Percentiles rank a stretch among this genome's conserved stretches.
Evolutionary conservation across 345 rosid genomes (phyloP).

Genomic region (Jatropha curcas): DNA sequence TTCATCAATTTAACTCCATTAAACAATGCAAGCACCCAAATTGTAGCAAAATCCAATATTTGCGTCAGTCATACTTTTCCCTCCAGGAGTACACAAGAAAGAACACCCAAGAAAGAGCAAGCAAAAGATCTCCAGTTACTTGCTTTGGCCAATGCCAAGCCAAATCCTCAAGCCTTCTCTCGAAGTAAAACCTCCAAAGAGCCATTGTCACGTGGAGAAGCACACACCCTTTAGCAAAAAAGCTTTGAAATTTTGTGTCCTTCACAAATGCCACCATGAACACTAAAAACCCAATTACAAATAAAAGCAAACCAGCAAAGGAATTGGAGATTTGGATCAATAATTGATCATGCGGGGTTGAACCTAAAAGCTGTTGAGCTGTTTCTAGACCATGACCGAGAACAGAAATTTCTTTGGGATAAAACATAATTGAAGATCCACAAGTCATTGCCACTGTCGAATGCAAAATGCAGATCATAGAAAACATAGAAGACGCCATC

Average conservation of each 20-base stretch:
- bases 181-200: conserved; percentile 42
- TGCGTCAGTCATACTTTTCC: conserved; percentile 36
- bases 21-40: not conserved
- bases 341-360: conserved; percentile 44
- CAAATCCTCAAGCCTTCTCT: conserved; percentile 46
- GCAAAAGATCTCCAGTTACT: conserved; percentile 35
- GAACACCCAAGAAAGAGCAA: conserved; percentile 48
- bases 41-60: not conserved
- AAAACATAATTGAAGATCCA: conserved; percentile 45
- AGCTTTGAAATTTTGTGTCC: conserved; percentile 35
- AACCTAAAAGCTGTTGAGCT: conserved; percentile 36
- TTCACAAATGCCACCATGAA: conserved; percentile 48
- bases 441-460: conserved; percentile 31
- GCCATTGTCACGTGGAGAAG: conserved; percentile 42
- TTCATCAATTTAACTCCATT: not conserved
- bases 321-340: conserved; percentile 44
- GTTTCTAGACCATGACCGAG: conserved; percentile 40
- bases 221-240: conserved; percentile 45
- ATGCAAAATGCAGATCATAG: conserved; percentile 40
- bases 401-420: conserved; percentile 33
- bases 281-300: conserved; percentile 34
- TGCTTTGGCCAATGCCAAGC: conserved; percentile 51
- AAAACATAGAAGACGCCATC: conserved; percentile 38
- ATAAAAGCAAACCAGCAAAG: conserved; percentile 44
- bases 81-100: conserved; percentile 39